phyloP scores from a whole-genome alignment of 2,329 filamentous ascomycete genomes.

The Curvularia sp. region DNA sequence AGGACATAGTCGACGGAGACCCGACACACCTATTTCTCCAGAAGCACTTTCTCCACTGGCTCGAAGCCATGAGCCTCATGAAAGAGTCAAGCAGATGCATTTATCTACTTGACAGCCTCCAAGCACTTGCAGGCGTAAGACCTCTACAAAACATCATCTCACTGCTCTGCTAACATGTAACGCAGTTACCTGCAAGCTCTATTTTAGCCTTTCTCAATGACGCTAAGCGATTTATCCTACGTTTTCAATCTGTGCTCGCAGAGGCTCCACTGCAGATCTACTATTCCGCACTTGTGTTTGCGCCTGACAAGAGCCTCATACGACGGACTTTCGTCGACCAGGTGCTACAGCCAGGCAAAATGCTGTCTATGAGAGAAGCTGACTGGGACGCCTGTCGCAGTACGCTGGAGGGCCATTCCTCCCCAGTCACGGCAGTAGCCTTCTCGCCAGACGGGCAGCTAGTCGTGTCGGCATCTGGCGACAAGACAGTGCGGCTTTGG shows the following conservation, averaged over 20 bases:
- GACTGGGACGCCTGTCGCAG: conserved; percentile 17
- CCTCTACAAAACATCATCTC: background rate
- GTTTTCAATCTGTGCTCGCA: conserved; percentile 36
- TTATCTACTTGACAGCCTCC: conserved; percentile 23
- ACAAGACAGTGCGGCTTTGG: conserved; percentile 7
- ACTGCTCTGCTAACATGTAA: conserved; percentile 18
- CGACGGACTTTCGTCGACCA: conserved; percentile 18
- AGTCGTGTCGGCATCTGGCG: background rate
- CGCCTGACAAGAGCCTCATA: conserved; percentile 34
- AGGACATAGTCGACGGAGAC: conserved; percentile 31
- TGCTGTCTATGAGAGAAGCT: conserved; percentile 19
- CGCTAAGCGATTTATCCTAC: conserved; percentile 44
- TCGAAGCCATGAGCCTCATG: conserved; percentile 54
- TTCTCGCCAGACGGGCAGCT: conserved; percentile 1
- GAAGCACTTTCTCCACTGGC: conserved; percentile 54
- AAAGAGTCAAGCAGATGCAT: conserved; percentile 33
- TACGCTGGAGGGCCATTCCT: background rate
- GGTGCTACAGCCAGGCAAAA: conserved; percentile 12
- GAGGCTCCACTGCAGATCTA: conserved; percentile 51
- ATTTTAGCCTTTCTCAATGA: conserved; percentile 37
- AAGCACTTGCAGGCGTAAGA: conserved; percentile 19
- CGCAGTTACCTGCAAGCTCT: conserved; percentile 16
- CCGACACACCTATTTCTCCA: conserved; percentile 46
- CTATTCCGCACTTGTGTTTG: conserved; percentile 49
- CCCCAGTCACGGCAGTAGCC: background rate